Evolutionary conservation across 345 rosid genomes (phyloP), one percentile per base, ranked within the genome.

Genomic region (Limnanthes douglasii): DNA sequence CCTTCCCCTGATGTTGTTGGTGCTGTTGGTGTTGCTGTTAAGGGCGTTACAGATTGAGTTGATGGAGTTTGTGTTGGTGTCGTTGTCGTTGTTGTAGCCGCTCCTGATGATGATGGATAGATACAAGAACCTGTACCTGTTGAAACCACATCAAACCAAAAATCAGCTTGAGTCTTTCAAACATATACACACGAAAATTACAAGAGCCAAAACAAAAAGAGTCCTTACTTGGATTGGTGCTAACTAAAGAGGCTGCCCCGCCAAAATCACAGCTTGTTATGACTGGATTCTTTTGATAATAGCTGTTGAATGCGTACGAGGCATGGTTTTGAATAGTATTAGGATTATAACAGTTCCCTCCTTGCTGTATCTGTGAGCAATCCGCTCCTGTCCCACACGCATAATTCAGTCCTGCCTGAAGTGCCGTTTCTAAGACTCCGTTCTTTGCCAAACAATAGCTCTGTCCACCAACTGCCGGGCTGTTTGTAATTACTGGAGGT

Each of bases 361-460:
- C 86, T 57, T 69, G 78, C 64, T 78, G 96, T 27, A 92, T 78
- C 57, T 62, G 78, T 4, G 99, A 69, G 44, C 99, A 92, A 52
- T 80, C 96, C 0, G 83, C 81, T 29, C 78, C 83, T 40, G 88
- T 93, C 8, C 99, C 99, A 21, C 99, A 92, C 0, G 99, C 99
- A 46, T 85, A 92, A 56, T 92, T 96, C 54, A 92, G 65, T 8
- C 75, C 99, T 3, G 54, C 21, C 48, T 92, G 99, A 23, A 85
- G 61, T 5, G 70, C 48, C 20, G 50, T 43, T 51, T 70, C 71
- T 2, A 64, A 14, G 0, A 49, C 73, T 54, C 96, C 94, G n/a
- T 50, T 45, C 70, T 33, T 78, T 14, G 83, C 94, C 34, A 81
- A 62, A 20, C 99, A 92, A 96, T 96, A 92, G 65, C 78, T 69